A percentile compares a stretch with the other conserved stretches of the same genome.
phyloP scores from a whole-genome alignment of 2,329 filamentous ascomycete genomes.

The Calonectria montana region DNA sequence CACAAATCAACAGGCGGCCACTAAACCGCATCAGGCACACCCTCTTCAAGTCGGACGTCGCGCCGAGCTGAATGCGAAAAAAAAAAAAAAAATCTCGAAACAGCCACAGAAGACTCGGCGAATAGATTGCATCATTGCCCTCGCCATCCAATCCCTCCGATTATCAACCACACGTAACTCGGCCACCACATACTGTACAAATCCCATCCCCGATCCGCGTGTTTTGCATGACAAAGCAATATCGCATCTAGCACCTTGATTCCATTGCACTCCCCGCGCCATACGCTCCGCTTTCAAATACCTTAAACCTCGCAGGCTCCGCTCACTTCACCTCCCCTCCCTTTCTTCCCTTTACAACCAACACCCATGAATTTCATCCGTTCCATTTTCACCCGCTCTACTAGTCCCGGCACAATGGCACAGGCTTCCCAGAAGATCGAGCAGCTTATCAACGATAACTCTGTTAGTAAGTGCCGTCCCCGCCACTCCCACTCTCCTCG shows the following conservation, averaged over 20 bases:
- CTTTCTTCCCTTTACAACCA: background rate
- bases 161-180: conserved; percentile 20
- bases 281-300: background rate
- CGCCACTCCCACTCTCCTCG: background rate
- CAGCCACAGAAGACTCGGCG: conserved; percentile 2
- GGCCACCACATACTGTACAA: background rate
- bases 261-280: background rate
- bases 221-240: conserved; percentile 35
- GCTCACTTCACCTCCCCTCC: conserved; percentile 4
- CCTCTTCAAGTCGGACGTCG: background rate
- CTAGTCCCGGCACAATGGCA: conserved; percentile 78
- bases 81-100: background rate
- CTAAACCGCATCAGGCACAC: conserved; percentile 9
- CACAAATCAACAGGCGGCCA: background rate
- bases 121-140: conserved; percentile 41
- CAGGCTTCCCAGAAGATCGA: conserved; percentile 87
- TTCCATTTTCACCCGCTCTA: conserved; percentile 73
- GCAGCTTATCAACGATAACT: conserved; percentile 87
- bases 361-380: conserved; percentile 73
- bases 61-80: background rate
- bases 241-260: background rate
- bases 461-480: conserved; percentile 72
- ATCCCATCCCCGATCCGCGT: background rate
- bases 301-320: conserved; percentile 31
- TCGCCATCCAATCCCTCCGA: conserved; percentile 1